These are phyloP conservation scores for Pseudozyma thailandica DNA, from an alignment of 1,284 basidiomycete genomes.

Conservation along the genomic window DNA sequence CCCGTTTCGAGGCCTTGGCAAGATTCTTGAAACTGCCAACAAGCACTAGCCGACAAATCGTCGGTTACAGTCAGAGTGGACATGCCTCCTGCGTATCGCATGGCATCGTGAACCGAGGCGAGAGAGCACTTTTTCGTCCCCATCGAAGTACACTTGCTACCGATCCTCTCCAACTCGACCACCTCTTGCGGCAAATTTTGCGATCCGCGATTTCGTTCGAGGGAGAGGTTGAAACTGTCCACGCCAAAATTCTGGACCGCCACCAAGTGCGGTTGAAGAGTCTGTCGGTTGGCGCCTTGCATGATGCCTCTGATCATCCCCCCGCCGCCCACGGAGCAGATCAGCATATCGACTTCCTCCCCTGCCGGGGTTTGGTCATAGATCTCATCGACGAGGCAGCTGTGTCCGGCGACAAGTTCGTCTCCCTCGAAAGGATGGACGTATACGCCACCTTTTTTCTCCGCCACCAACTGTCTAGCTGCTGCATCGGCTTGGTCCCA, in stretches of 20 bases:
- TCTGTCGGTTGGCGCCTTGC: not conserved
- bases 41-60: constrained; percentile 40
- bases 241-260: constrained; percentile 57
- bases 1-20: not conserved
- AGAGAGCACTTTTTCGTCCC: constrained; percentile 52
- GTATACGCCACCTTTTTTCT: constrained; percentile 36
- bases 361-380: constrained; percentile 4
- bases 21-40: constrained; percentile 25
- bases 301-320: constrained; percentile 36
- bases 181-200: constrained; percentile 8
- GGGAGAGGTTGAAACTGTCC: constrained; percentile 47
- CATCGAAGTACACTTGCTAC: constrained; percentile 61
- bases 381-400: constrained; percentile 47
- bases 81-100: constrained; percentile 27
- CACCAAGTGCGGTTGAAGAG: constrained; percentile 19
- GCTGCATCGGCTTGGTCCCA: constrained; percentile 43
- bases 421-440: constrained; percentile 65
- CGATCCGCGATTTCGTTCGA: constrained; percentile 3
- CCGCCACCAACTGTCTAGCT: constrained; percentile 32
- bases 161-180: constrained; percentile 41
- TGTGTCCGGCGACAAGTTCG: constrained; percentile 54
- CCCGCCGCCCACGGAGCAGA: constrained; percentile 38
- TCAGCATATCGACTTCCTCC: constrained; percentile 13
- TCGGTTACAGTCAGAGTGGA: constrained; percentile 52
- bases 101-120: constrained; percentile 37